These are phyloP conservation scores for Aspergillus nanangensis DNA, from an alignment of 495 filamentous ascomycete species.

Conservation along the genomic window DNA sequence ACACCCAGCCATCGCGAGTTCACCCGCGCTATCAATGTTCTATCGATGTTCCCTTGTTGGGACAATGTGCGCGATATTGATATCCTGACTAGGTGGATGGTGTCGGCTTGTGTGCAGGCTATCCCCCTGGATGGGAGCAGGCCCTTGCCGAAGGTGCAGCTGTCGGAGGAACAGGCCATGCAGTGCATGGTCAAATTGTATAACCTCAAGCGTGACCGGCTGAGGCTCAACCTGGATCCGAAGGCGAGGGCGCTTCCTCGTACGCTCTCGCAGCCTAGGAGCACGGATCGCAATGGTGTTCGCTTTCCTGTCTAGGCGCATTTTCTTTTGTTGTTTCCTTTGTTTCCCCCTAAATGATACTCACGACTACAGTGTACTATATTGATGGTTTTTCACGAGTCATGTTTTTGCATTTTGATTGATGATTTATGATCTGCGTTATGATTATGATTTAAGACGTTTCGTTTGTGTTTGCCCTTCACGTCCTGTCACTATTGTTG, in stretches of 20 bases:
- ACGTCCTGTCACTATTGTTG: too few relatives aligned
- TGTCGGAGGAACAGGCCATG: conserved; percentile 18
- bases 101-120: conserved; percentile 8
- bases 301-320: conserved; percentile 13
- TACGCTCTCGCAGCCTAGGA: conserved; percentile 13
- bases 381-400: too few relatives aligned
- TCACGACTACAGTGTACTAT: too few relatives aligned
- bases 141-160: conserved; percentile 1
- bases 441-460: neutral
- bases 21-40: conserved; percentile 15
- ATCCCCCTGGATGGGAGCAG: conserved; percentile 7
- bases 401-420: neutral
- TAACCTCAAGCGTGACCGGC: conserved; percentile 17
- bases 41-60: conserved; percentile 20
- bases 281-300: conserved; percentile 11
- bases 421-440: neutral
- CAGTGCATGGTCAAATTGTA: conserved; percentile 15
- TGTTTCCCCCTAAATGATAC: too few relatives aligned
- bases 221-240: conserved; percentile 16
- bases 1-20: conserved; percentile 13
- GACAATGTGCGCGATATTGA: conserved; percentile 15
- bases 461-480: neutral
- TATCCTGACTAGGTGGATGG: conserved; percentile 15
- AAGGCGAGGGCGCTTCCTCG: conserved; percentile 15
- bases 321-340: too few relatives aligned